Evolutionary conservation across 1,284 basidiomycete species (phyloP).

Genomic region (Leccinum insolens): DNA sequence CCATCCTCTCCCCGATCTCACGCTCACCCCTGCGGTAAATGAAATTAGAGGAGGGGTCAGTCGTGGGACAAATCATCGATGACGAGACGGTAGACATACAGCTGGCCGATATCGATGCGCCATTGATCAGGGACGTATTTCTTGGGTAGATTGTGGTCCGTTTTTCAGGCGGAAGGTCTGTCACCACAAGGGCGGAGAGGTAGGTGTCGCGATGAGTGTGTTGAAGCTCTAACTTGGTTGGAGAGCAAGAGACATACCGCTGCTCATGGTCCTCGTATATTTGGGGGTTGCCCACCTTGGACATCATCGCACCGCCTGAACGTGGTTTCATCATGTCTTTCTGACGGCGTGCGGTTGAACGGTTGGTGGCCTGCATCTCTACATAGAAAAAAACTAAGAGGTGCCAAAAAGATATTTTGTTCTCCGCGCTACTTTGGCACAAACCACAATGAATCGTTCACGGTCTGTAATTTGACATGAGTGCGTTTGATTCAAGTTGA

Average conservation of each 20-base stretch:
- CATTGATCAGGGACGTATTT: conserved; percentile 34
- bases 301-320: conserved; percentile 44
- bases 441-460: conserved; percentile 25
- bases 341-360: neutral
- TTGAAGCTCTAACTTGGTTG: neutral
- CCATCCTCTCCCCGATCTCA: conserved; percentile 40
- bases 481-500: conserved; percentile 38
- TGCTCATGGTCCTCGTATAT: conserved; percentile 47
- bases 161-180: conserved; percentile 23
- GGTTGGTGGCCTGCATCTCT: conserved; percentile 28
- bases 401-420: conserved; percentile 23
- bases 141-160: conserved; percentile 23
- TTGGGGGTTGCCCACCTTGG: conserved; percentile 23
- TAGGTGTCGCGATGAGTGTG: neutral
- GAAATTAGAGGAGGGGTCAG: neutral
- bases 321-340: conserved; percentile 22
- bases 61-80: neutral
- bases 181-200: neutral
- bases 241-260: conserved; percentile 30
- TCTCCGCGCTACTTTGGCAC: conserved; percentile 39
- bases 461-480: conserved; percentile 53
- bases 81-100: conserved; percentile 31
- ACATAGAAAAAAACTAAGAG: conserved; percentile 26
- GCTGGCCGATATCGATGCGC: conserved; percentile 42
- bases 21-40: conserved; percentile 42